Percentiles rank a stretch among this genome's conserved stretches.
Conservation (phyloP, 2,329 filamentous ascomycete genomes). For the Alternaria viburni region DNA sequence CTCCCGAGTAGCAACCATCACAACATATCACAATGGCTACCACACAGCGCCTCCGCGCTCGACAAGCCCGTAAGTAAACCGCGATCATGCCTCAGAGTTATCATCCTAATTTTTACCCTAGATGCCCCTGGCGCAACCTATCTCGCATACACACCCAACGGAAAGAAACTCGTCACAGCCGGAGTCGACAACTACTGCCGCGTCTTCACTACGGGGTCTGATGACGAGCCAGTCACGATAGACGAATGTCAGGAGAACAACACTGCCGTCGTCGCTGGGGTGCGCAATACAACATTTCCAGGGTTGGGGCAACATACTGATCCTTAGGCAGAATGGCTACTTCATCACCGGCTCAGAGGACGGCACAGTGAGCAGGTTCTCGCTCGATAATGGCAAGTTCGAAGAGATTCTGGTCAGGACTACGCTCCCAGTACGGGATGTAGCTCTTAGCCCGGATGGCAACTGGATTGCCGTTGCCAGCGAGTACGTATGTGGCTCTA, state of each 20-base stretch:
- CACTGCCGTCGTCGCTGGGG: conserved; percentile 74
- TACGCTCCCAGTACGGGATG: conserved; percentile 83
- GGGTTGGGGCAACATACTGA: conserved; percentile 20
- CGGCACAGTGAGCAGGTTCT: conserved; percentile 93
- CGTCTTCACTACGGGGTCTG: conserved; percentile 87
- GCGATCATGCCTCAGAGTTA: neutral
- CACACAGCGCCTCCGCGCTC: conserved; percentile 30
- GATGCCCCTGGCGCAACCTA: conserved; percentile 87
- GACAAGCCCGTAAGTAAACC: conserved; percentile 41
- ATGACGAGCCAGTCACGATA: conserved; percentile 90
- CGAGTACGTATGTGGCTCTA: conserved; percentile 64
- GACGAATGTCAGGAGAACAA: conserved; percentile 92
- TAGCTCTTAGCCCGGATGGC: conserved; percentile 79
- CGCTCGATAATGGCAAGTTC: conserved; percentile 74
- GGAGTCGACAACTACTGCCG: conserved; percentile 94
- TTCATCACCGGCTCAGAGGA: conserved; percentile 93
- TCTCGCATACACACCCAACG: conserved; percentile 88
- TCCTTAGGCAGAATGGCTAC: conserved; percentile 67
- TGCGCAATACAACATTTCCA: conserved; percentile 42
- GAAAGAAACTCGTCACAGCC: conserved; percentile 84
- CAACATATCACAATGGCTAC: conserved; percentile 15
- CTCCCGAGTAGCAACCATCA: conserved; percentile 6
- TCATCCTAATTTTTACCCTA: conserved; percentile 37
- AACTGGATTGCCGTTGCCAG: conserved; percentile 95
- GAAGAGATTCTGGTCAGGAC: conserved; percentile 83